Evolutionary conservation across 768 basidiomycete species (phyloP).

Genomic region (Tulasnella sp.): DNA sequence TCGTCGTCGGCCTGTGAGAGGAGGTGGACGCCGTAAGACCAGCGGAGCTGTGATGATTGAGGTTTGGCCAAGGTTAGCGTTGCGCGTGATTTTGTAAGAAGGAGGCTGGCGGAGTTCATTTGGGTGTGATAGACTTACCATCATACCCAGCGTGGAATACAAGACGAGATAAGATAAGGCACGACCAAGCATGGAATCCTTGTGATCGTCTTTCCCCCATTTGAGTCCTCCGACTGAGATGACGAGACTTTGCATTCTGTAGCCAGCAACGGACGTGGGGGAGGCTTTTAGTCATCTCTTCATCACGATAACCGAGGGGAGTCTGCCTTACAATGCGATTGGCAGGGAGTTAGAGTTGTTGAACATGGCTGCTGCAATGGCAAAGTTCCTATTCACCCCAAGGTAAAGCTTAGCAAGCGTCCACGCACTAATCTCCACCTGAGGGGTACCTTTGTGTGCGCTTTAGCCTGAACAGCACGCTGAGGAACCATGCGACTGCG

Average conservation of each 20-base stretch:
- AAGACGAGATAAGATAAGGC: conserved; percentile 86
- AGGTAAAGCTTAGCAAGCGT: background rate
- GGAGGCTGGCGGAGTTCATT: conserved; percentile 30
- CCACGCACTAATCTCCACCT: background rate
- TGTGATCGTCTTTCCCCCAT: conserved; percentile 76
- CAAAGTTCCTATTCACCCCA: conserved; percentile 58
- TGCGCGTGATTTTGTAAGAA: background rate
- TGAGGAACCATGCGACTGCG: conserved; percentile 59
- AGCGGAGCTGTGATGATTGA: conserved; percentile 58
- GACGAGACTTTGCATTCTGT: conserved; percentile 75
- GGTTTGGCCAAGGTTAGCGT: background rate
- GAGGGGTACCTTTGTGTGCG: conserved; percentile 66
- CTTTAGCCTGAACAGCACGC: conserved; percentile 61
- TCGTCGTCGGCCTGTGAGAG: conserved; percentile 68
- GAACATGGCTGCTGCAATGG: conserved; percentile 79
- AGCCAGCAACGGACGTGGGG: background rate
- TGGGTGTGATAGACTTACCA: conserved; percentile 49
- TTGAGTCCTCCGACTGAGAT: conserved; percentile 76
- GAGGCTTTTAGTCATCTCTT: background rate
- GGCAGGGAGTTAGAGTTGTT: conserved; percentile 96
- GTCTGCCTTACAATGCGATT: conserved; percentile 58
- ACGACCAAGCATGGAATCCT: conserved; percentile 86
- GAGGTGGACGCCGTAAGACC: conserved; percentile 88
- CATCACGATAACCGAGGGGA: background rate
- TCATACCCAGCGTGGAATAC: conserved; percentile 93